Conservation (phyloP, 164 flowering plant species). For the Magnolia changhungtana region DNA sequence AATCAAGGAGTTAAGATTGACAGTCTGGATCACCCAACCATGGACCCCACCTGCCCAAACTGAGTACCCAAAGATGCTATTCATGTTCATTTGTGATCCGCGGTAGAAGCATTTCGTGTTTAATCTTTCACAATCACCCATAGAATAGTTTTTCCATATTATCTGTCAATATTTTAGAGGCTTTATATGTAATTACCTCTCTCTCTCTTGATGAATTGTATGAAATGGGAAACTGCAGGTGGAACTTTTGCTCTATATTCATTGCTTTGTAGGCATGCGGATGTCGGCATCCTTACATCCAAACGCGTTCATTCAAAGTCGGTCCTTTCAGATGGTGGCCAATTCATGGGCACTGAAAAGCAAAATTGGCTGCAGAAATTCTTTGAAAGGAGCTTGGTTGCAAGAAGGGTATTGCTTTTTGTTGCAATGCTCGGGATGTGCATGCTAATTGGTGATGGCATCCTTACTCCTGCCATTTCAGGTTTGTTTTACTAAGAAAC, state of each 20-base stretch:
- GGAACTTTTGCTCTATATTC: constrained; percentile 89
- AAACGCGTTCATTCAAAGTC: constrained; percentile 25
- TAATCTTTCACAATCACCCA: not conserved
- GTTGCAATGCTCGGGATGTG: constrained; percentile 80
- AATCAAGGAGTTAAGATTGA: not conserved
- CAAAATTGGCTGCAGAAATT: constrained; percentile 38
- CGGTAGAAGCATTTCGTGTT: not conserved
- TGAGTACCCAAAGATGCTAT: not conserved
- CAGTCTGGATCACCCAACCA: not conserved
- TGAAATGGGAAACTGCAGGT: constrained; percentile 41
- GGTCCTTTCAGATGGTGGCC: constrained; percentile 17
- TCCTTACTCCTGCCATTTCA: constrained; percentile 88
- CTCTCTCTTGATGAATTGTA: not conserved
- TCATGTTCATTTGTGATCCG: not conserved
- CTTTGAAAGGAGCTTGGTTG: constrained; percentile 57
- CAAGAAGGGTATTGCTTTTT: constrained; percentile 68
- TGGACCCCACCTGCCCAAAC: not conserved
- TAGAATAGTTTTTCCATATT: not conserved
- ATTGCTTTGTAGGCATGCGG: constrained; percentile 60
- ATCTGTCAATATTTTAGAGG: not conserved
- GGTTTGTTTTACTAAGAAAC: constrained; percentile 33
- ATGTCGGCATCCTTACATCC: constrained; percentile 48
- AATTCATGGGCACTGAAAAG: constrained; percentile 19
- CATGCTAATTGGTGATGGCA: constrained; percentile 91
- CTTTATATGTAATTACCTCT: not conserved